Conservation (phyloP, 2,329 filamentous ascomycete species). For the Epichloe uncinata region DNA sequence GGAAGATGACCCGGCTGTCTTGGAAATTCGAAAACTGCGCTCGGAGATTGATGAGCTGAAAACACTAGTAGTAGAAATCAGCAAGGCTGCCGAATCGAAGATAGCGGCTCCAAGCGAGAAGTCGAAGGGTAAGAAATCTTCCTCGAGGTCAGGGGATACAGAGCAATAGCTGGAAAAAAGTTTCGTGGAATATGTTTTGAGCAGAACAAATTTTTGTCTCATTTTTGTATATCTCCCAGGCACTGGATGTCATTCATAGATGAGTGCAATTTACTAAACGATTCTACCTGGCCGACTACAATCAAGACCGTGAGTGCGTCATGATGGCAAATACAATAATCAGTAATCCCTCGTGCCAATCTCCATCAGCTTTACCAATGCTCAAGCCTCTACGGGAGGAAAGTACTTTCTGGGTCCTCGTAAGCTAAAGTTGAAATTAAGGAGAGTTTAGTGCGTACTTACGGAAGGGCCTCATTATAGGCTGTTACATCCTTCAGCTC, state of each 20-base stretch:
- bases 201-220: background rate
- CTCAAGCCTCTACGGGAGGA: constrained; percentile 7
- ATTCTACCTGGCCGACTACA: background rate
- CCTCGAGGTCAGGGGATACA: background rate
- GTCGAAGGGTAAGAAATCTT: background rate
- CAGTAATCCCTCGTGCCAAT: background rate
- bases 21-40: constrained; percentile 50
- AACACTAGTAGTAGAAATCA: constrained; percentile 26
- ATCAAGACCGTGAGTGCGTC: background rate
- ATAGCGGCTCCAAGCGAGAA: background rate
- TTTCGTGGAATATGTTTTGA: background rate
- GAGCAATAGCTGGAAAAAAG: background rate
- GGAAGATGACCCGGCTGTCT: constrained; percentile 60
- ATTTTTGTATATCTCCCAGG: background rate
- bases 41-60: constrained; percentile 46
- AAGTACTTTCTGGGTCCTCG: constrained; percentile 12
- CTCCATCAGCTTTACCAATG: background rate
- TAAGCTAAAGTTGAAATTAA: background rate
- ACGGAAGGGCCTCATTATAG: constrained; percentile 64
- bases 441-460: constrained; percentile 10
- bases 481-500: constrained; percentile 60
- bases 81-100: background rate
- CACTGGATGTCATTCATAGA: background rate
- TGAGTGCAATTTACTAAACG: background rate
- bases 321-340: background rate